phyloP scores from a whole-genome alignment of 371 early-diverging fungal genomes.

The Rhizopus microsporus region DNA sequence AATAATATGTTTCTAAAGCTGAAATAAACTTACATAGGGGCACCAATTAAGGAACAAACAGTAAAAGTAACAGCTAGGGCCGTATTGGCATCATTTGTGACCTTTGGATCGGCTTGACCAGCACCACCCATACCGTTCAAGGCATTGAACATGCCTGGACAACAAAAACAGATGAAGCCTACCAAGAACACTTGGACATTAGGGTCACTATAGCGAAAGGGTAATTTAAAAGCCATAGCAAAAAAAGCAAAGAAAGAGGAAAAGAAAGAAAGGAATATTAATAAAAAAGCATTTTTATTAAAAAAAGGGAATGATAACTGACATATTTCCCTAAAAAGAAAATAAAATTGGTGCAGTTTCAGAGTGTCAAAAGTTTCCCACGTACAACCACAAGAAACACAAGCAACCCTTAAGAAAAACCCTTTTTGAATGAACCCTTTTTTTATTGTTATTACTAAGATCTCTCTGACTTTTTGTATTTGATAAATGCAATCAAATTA shows the following conservation, averaged over 20 bases:
- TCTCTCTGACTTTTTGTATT: slow-evolving; percentile 69
- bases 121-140: slow-evolving; percentile 66
- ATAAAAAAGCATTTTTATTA: slow-evolving; percentile 8
- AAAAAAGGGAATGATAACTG: background rate
- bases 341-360: slow-evolving; percentile 9
- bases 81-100: slow-evolving; percentile 67
- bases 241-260: slow-evolving; percentile 5
- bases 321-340: background rate
- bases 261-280: background rate
- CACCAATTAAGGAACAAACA: slow-evolving; percentile 57
- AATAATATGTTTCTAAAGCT: background rate
- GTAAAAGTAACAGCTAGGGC: slow-evolving; percentile 71
- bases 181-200: slow-evolving; percentile 69
- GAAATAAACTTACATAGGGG: too few relatives aligned
- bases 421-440: slow-evolving; percentile 2
- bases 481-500: slow-evolving; percentile 83
- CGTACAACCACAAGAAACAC: background rate
- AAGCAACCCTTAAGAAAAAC: background rate
- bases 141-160: slow-evolving; percentile 89
- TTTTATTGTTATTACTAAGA: background rate
- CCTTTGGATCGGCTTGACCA: slow-evolving; percentile 61
- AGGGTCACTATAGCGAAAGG: slow-evolving; percentile 53
- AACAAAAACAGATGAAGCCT: slow-evolving; percentile 75
- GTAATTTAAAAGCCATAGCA: slow-evolving; percentile 40
- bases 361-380: too few relatives aligned